Evolutionary conservation across 306 rosid genomes (phyloP).

Genomic region (Macrotyloma uniflorum): DNA sequence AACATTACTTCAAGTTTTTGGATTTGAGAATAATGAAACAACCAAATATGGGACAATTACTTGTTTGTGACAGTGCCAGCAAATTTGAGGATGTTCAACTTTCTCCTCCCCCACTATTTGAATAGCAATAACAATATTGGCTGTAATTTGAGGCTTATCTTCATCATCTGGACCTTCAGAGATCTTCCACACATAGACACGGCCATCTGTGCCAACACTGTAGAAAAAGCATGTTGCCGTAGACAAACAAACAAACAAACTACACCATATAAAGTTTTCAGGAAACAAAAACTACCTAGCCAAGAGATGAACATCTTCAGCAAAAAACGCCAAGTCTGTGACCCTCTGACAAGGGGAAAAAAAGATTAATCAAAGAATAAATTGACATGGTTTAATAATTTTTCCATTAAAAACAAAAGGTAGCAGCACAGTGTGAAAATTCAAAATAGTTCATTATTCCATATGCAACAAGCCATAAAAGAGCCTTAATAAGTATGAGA

Average conservation of each 20-base stretch:
- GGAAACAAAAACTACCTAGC: slow-evolving; percentile 69
- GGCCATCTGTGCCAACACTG: slow-evolving; percentile 92
- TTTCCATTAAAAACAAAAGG: slow-evolving; percentile 14
- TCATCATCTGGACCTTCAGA: slow-evolving; percentile 97
- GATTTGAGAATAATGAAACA: slow-evolving; percentile 15
- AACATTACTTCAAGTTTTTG: slow-evolving; percentile 24
- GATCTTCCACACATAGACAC: slow-evolving; percentile 91
- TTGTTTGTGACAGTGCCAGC: slow-evolving; percentile 99
- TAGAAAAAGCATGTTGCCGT: slow-evolving; percentile 46
- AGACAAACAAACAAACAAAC: slow-evolving; percentile 26
- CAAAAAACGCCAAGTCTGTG: slow-evolving; percentile 97
- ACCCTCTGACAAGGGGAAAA: slow-evolving; percentile 75
- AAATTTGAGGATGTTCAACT: slow-evolving; percentile 83
- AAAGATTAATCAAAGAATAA: slow-evolving; percentile 28
- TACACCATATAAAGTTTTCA: not conserved
- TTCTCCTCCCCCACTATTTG: slow-evolving; percentile 80
- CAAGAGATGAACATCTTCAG: slow-evolving; percentile 99
- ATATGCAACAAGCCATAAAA: slow-evolving; percentile 29
- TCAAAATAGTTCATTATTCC: not conserved
- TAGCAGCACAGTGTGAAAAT: not conserved
- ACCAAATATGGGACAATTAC: slow-evolving; percentile 46
- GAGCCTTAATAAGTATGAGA: not conserved
- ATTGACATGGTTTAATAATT: not conserved
- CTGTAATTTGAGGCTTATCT: slow-evolving; percentile 86
- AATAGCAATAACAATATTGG: slow-evolving; percentile 72